These are phyloP conservation scores for Wickerhamomyces sp. DNA, from an alignment of 1,139 yeast species.

Conservation along the genomic window DNA sequence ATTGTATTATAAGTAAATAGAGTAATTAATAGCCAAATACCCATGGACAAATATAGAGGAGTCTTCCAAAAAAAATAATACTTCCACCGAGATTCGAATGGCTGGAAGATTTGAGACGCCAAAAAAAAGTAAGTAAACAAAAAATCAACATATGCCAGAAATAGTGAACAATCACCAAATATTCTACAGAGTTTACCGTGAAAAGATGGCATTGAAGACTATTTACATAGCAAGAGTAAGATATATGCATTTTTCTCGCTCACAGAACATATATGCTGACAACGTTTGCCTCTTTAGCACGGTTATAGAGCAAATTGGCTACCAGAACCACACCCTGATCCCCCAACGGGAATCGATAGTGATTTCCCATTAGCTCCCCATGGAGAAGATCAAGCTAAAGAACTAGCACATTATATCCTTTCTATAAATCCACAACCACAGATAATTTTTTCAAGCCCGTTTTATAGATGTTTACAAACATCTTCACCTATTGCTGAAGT, in stretches of 20 bases:
- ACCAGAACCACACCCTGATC: conserved; percentile 68
- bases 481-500: conserved; percentile 59
- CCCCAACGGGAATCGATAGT: conserved; percentile 77
- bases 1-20: too few relatives aligned
- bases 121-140: neutral
- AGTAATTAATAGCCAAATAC: too few relatives aligned
- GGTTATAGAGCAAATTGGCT: conserved; percentile 83
- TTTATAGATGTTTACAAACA: conserved; percentile 86
- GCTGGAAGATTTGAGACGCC: too few relatives aligned
- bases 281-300: conserved; percentile 35
- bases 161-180: neutral
- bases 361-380: conserved; percentile 79
- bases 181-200: neutral
- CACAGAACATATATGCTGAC: neutral
- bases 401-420: conserved; percentile 51
- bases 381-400: conserved; percentile 76
- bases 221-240: conserved; percentile 35
- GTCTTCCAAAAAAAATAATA: too few relatives aligned
- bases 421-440: conserved; percentile 51
- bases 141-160: neutral
- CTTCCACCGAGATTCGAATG: too few relatives aligned
- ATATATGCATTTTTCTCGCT: neutral
- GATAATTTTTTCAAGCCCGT: conserved; percentile 72
- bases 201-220: conserved; percentile 28
- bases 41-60: too few relatives aligned